Evolutionary conservation across 1,284 basidiomycete genomes (phyloP), one percentile per base, ranked within the genome.

Genomic region (Irpex lacteus): DNA sequence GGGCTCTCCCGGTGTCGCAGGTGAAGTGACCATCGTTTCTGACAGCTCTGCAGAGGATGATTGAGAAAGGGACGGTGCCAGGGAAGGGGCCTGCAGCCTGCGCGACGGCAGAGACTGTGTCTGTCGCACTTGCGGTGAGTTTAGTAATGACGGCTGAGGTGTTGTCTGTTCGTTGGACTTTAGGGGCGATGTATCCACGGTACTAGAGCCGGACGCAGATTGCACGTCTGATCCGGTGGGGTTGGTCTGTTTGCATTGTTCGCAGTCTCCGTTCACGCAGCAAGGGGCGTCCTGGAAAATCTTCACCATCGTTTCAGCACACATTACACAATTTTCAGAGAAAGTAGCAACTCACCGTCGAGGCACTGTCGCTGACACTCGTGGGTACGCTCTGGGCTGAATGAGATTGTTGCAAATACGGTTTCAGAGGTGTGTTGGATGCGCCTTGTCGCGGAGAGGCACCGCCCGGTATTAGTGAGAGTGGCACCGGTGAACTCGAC

Each of bases 51-150:
- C n/a, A 4, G 21, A 32, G 37, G 52, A 21, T 13, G 26, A 44
- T 32, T 37, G n/a, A 1, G 54, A 50, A 2, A 15, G 9, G 15
- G 54, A n/a, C 7, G 65, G 60, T 7, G 60, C 49, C 4, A 63
- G 38, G 18, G 50, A 54, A 5, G 63, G 60, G 2, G 63, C 61
- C 9, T 53, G 47, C 5, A 63, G 49, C 37, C 53, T 61, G 26
- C 58, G 60, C 15, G 63, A 59, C 19, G 61, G 60, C 32, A 57
- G 54, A 37, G 61, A 63, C 32, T 60, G 62, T 3, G 59, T 37
- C 36, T 56, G 26, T 6, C 59, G 59, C 13, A 36, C 37, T 18
- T 49, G 32, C 3, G 36, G 34, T 5, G 62, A 19, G 34, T 19
- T 15, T 50, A 53, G 37, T 50, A n/a, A 37, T 50, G 36, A 61